Conservation (phyloP, 345 rosid genomes). For the Durio zibethinus region DNA sequence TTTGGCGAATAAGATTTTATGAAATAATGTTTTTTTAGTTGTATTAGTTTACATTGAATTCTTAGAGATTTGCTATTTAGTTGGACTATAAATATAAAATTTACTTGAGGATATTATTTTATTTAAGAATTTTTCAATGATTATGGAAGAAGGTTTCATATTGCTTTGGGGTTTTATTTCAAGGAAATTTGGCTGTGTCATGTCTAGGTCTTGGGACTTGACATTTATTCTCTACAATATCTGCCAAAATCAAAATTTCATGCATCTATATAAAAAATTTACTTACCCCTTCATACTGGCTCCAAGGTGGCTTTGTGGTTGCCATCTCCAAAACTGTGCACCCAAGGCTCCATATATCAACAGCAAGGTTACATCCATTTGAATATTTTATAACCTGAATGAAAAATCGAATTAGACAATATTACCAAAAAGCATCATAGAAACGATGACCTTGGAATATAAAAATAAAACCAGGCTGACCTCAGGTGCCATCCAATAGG, state of each 20-base stretch:
- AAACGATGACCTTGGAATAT: background rate
- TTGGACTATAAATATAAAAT: too few relatives aligned
- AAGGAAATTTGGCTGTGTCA: too few relatives aligned
- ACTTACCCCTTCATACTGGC: constrained; percentile 86
- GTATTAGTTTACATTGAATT: too few relatives aligned
- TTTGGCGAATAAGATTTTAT: too few relatives aligned
- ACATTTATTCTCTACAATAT: too few relatives aligned
- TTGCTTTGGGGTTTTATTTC: too few relatives aligned
- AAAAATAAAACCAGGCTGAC: constrained; percentile 29
- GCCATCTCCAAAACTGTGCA: constrained; percentile 92
- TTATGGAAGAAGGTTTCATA: too few relatives aligned
- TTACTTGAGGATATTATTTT: too few relatives aligned
- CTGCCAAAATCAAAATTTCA: background rate
- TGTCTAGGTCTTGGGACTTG: too few relatives aligned
- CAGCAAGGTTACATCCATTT: constrained; percentile 71
- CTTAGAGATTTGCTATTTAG: too few relatives aligned
- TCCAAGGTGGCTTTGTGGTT: constrained; percentile 84
- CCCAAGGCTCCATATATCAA: constrained; percentile 93
- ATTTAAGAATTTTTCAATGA: too few relatives aligned
- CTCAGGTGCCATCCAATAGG: constrained; percentile 97
- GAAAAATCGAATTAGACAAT: background rate
- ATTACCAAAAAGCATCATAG: constrained; percentile 16
- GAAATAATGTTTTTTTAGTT: too few relatives aligned
- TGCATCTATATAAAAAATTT: constrained; percentile 3
- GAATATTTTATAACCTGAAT: constrained; percentile 68